phyloP scores from a whole-genome alignment of 2,329 filamentous ascomycete species.

The Lachnellula arida region DNA sequence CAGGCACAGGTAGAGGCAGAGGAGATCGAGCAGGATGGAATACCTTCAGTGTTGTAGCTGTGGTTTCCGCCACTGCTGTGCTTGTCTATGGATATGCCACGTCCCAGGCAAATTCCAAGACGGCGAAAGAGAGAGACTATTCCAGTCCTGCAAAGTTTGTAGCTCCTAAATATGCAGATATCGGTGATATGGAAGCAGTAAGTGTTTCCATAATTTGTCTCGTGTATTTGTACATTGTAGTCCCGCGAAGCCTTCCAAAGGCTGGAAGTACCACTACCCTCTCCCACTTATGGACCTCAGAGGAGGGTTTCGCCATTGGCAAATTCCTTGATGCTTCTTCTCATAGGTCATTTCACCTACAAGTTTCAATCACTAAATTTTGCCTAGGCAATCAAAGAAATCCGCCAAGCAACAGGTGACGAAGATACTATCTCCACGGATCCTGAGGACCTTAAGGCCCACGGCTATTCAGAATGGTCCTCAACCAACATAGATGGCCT shows the following conservation, averaged over 20 bases:
- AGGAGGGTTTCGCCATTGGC: too few species aligned
- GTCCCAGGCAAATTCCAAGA: conserved; percentile 10
- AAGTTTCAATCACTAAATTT: background rate
- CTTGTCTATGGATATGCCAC: conserved; percentile 16
- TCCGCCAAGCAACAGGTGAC: conserved; percentile 43
- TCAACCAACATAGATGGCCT: conserved; percentile 55
- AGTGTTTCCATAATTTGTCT: conserved; percentile 15
- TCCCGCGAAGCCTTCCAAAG: too few species aligned
- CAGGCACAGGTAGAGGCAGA: background rate
- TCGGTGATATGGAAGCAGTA: conserved; percentile 47
- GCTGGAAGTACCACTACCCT: too few species aligned
- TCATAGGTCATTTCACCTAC: background rate
- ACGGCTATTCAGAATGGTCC: conserved; percentile 67
- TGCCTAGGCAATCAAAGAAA: conserved; percentile 49
- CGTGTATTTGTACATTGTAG: background rate
- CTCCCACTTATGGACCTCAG: too few species aligned
- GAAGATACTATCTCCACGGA: conserved; percentile 59
- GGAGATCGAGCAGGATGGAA: conserved; percentile 20
- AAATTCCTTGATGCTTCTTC: background rate
- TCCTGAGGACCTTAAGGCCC: conserved; percentile 54
- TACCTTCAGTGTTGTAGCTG: conserved; percentile 18
- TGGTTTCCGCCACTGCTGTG: conserved; percentile 21
- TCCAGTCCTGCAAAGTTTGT: conserved; percentile 26
- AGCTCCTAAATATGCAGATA: conserved; percentile 41
- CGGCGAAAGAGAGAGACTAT: conserved; percentile 23